Percentiles rank a stretch among this genome's conserved stretches.
phyloP scores from a whole-genome alignment of 345 rosid species.

The Salix caprea region DNA sequence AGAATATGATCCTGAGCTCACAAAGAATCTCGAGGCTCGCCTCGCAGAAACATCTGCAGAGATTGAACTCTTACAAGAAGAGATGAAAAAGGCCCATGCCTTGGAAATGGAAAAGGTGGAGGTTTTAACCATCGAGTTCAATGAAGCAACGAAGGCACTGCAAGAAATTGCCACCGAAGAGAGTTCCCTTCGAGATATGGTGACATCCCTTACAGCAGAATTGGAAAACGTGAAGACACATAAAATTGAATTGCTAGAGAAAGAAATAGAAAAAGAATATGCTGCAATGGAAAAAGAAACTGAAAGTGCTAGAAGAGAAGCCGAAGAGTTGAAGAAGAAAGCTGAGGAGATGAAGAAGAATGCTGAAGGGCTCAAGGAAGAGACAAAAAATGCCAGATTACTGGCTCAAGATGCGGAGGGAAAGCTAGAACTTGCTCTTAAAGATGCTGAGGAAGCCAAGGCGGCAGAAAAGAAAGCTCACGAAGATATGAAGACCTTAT shows the following conservation, averaged over 20 bases:
- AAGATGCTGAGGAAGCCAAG: constrained; percentile 55
- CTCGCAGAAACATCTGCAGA: constrained; percentile 52
- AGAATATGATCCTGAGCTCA: constrained; percentile 49
- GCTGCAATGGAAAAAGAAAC: constrained; percentile 2
- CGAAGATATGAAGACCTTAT: constrained; percentile 45
- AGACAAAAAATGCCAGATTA: constrained; percentile 37
- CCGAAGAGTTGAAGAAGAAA: constrained; percentile 48
- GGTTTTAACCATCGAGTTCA: constrained; percentile 52
- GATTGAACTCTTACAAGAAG: constrained; percentile 55
- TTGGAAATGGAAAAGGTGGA: constrained; percentile 48
- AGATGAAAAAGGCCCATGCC: constrained; percentile 63
- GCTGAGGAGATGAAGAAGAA: constrained; percentile 44
- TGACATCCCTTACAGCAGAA: constrained; percentile 43
- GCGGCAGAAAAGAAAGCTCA: constrained; percentile 46
- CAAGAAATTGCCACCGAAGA: constrained; percentile 64
- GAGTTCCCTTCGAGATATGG: constrained; percentile 39
- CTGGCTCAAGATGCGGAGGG: constrained; percentile 42
- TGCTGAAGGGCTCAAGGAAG: constrained; percentile 37
- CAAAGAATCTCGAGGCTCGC: constrained; percentile 44
- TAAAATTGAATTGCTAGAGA: constrained; percentile 24
- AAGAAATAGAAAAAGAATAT: constrained; percentile 28
- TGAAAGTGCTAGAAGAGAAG: constrained; percentile 32
- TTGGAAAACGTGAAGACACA: constrained; percentile 51
- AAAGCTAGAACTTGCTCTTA: constrained; percentile 38
- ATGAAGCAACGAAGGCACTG: constrained; percentile 62